phyloP scores from a whole-genome alignment of 805 yeast species.

The Cyberlindnera americana region DNA sequence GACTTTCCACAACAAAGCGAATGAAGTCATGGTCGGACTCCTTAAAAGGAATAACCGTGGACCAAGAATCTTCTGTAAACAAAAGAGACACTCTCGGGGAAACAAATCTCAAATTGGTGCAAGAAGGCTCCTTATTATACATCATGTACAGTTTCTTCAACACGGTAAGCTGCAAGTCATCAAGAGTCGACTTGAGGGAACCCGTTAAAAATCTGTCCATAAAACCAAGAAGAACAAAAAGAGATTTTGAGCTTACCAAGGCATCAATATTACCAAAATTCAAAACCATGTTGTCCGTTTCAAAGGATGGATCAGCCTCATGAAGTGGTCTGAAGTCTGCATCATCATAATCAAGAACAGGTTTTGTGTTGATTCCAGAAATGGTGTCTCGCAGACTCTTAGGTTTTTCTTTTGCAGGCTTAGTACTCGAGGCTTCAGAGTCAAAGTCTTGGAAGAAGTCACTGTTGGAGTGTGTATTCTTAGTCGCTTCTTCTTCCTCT shows the following conservation, averaged over 20 bases:
- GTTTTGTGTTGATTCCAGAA: constrained; percentile 17
- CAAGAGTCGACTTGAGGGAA: constrained; percentile 51
- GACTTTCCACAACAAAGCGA: constrained; percentile 12
- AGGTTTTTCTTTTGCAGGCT: neutral
- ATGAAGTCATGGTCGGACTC: constrained; percentile 19
- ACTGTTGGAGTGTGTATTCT: constrained; percentile 2
- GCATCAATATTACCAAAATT: constrained; percentile 51
- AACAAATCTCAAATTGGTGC: constrained; percentile 43
- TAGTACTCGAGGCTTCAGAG: neutral
- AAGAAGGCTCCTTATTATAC: constrained; percentile 32
- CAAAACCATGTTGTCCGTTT: constrained; percentile 51
- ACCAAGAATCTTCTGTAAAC: constrained; percentile 33
- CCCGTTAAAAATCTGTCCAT: constrained; percentile 33
- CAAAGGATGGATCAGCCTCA: constrained; percentile 38
- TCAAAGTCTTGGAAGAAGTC: constrained; percentile 22
- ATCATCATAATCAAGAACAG: constrained; percentile 16
- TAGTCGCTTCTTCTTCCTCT: constrained; percentile 5
- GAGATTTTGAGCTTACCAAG: constrained; percentile 42
- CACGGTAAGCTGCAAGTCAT: constrained; percentile 59
- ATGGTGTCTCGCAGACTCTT: constrained; percentile 14
- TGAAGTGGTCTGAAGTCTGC: constrained; percentile 19
- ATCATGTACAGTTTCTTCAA: constrained; percentile 40
- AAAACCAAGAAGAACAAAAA: constrained; percentile 38
- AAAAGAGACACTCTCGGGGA: constrained; percentile 42
- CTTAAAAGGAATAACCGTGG: constrained; percentile 7